These are phyloP conservation scores for Diplosphaera chodatii DNA, from an alignment of 139 green algal genomes.

Conservation along the genomic window DNA sequence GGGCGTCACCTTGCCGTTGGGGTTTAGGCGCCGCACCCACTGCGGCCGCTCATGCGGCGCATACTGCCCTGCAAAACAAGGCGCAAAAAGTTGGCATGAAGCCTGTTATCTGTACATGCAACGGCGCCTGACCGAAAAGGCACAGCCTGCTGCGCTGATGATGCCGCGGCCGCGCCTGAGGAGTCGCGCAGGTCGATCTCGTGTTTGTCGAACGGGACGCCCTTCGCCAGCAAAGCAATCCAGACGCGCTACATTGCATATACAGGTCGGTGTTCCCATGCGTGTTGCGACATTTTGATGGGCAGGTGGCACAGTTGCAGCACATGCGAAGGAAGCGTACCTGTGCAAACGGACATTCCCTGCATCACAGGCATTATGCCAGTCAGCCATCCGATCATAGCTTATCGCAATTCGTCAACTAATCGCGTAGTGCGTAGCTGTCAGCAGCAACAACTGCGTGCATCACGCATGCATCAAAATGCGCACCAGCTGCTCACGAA, in stretches of 20 bases:
- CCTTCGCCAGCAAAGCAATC: background rate
- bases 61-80: background rate
- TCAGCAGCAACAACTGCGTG: background rate
- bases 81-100: background rate
- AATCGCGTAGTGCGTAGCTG: no score
- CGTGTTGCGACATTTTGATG: no score
- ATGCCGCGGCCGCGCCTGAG: background rate
- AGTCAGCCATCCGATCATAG: no score
- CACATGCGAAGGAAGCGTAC: background rate
- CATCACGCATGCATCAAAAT: background rate
- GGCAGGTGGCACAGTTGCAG: no score
- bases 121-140: no score
- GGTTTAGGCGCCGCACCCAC: constrained; percentile 1
- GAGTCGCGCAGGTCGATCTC: background rate
- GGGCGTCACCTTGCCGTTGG: background rate
- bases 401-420: no score
- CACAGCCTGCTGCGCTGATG: no score
- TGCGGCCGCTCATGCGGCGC: background rate
- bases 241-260: background rate
- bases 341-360: background rate
- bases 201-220: background rate
- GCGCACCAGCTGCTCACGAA: background rate
- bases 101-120: background rate
- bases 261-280: no score
- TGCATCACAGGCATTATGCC: background rate